phyloP scores from a whole-genome alignment of 345 rosid species.

The Aegle marmelos region DNA sequence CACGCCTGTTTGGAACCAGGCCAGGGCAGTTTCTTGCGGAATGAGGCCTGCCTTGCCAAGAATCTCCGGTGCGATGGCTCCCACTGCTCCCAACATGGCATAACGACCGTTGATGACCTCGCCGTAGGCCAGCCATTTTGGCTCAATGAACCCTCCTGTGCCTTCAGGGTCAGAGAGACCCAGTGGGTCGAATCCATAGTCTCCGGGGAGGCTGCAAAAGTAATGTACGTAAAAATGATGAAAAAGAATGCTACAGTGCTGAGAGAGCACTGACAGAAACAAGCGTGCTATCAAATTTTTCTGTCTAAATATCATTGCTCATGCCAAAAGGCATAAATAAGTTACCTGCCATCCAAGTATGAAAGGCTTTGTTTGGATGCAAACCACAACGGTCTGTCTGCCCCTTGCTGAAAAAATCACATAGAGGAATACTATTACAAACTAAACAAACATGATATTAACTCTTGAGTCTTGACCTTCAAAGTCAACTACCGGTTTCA shows the following conservation, averaged over 20 bases:
- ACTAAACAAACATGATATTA: not conserved
- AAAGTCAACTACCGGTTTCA: too few relatives aligned
- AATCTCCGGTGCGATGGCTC: slow-evolving; percentile 89
- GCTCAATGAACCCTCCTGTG: slow-evolving; percentile 94
- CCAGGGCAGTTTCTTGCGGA: slow-evolving; percentile 82
- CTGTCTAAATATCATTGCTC: too few relatives aligned
- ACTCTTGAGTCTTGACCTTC: not conserved
- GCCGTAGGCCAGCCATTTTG: slow-evolving; percentile 92
- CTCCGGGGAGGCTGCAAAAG: slow-evolving; percentile 77
- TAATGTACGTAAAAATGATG: not conserved
- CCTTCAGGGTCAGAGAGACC: slow-evolving; percentile 99
- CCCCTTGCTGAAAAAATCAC: slow-evolving; percentile 68
- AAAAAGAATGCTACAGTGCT: too few relatives aligned
- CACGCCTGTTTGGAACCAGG: slow-evolving; percentile 97
- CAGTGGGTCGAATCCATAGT: slow-evolving; percentile 88
- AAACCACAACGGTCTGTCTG: slow-evolving; percentile 84
- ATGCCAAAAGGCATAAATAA: not conserved
- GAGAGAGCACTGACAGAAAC: too few relatives aligned
- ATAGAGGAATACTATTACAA: not conserved
- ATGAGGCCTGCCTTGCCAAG: slow-evolving; percentile 81
- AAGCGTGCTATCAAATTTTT: too few relatives aligned
- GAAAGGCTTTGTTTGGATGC: slow-evolving; percentile 88
- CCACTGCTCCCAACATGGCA: slow-evolving; percentile 84
- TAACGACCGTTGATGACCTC: slow-evolving; percentile 82
- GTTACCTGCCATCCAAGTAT: slow-evolving; percentile 96